Conservation (phyloP, 176 grass and related monocot genomes). For the sorghum (Sorghum bicolor) region DNA sequence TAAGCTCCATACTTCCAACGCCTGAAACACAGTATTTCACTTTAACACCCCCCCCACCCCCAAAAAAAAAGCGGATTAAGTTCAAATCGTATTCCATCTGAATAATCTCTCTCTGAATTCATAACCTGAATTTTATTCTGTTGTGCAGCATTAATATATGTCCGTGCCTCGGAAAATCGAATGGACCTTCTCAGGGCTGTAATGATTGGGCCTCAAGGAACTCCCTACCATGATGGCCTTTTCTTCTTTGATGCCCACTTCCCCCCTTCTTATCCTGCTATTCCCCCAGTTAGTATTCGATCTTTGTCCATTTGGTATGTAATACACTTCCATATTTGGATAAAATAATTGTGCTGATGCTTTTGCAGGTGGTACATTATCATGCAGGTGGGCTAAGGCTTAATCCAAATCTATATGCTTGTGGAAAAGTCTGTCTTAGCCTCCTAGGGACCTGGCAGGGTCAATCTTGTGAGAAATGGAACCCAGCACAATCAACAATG, state of each 20-base stretch:
- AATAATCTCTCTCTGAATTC: background rate
- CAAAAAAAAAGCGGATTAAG: background rate
- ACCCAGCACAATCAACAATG: conserved; percentile 76
- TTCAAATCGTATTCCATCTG: background rate
- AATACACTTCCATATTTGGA: conserved; percentile 8
- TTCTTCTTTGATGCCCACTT: conserved; percentile 96
- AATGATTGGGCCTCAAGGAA: conserved; percentile 75
- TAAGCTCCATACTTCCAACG: background rate
- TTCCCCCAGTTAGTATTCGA: conserved; percentile 61
- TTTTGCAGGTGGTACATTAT: conserved; percentile 64
- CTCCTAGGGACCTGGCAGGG: conserved; percentile 81
- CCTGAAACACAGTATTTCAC: background rate
- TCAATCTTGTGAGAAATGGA: conserved; percentile 76
- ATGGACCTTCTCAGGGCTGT: conserved; percentile 95
- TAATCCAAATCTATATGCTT: conserved; percentile 87
- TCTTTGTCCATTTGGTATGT: background rate
- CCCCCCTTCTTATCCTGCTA: conserved; percentile 55
- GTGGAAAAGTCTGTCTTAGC: conserved; percentile 91
- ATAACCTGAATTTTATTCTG: background rate
- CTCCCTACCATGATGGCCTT: conserved; percentile 94
- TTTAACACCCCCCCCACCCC: too few relatives aligned
- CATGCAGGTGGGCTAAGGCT: conserved; percentile 73
- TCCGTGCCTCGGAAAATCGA: conserved; percentile 72
- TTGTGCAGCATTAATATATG: conserved; percentile 66
- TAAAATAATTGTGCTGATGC: conserved; percentile 17